Conservation (phyloP, 192 early-diverging fungal genomes). For the Funneliformis mosseae region DNA sequence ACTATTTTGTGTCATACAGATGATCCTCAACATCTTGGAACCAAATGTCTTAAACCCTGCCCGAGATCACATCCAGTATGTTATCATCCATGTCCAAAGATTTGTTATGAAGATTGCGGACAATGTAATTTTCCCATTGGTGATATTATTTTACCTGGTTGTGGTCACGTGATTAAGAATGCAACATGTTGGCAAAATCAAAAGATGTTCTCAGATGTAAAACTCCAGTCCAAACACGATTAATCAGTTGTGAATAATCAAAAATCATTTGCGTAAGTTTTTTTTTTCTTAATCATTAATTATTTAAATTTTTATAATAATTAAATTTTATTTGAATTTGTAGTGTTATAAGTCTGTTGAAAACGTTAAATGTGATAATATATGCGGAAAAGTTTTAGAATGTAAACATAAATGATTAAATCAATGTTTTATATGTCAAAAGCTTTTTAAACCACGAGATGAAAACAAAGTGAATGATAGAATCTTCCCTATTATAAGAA, state of each 20-base stretch:
- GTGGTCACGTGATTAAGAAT: too few relatives aligned
- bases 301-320: neutral
- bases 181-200: too few relatives aligned
- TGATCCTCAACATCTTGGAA: slow-evolving; percentile 39
- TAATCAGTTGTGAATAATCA: slow-evolving; percentile 48
- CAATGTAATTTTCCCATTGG: slow-evolving; percentile 35
- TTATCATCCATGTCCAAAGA: slow-evolving; percentile 48
- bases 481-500: too few relatives aligned
- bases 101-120: slow-evolving; percentile 57
- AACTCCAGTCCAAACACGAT: slow-evolving; percentile 26
- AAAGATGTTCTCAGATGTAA: slow-evolving; percentile 31
- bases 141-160: slow-evolving; percentile 31
- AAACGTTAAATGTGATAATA: slow-evolving; percentile 28
- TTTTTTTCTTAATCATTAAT: neutral
- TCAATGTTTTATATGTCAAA: slow-evolving; percentile 46
- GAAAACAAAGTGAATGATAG: too few relatives aligned
- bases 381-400: slow-evolving; percentile 35
- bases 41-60: slow-evolving; percentile 50
- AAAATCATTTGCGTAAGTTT: slow-evolving; percentile 7
- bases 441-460: neutral
- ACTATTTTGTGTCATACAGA: slow-evolving; percentile 29
- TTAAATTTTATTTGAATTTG: neutral
- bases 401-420: slow-evolving; percentile 50
- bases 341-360: slow-evolving; percentile 36
- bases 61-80: slow-evolving; percentile 43